phyloP scores from a whole-genome alignment of 306 rosid genomes.

The Castanospermum australe region DNA sequence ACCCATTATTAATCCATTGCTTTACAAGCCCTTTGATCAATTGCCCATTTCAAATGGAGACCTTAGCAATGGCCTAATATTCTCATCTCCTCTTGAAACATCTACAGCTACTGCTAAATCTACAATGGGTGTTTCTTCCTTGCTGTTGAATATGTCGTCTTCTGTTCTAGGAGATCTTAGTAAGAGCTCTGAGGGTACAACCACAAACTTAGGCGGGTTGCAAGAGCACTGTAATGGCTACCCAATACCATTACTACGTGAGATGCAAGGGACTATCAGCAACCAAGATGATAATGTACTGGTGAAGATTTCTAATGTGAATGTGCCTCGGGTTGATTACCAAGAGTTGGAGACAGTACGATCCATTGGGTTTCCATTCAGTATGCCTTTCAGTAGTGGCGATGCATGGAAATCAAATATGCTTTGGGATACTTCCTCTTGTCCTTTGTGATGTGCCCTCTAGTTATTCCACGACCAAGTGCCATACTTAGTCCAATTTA shows the following conservation, averaged over 20 bases:
- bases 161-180: constrained; percentile 52
- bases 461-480: constrained; percentile 41
- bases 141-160: constrained; percentile 71
- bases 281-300: constrained; percentile 10
- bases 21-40: constrained; percentile 40
- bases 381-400: constrained; percentile 32
- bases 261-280: not conserved
- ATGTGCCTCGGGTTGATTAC: constrained; percentile 26
- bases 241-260: constrained; percentile 29
- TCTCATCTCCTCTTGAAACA: constrained; percentile 43
- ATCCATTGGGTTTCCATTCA: constrained; percentile 46
- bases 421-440: constrained; percentile 61
- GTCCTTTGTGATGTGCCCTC: constrained; percentile 56
- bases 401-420: constrained; percentile 61
- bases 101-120: constrained; percentile 17
- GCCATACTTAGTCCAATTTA: constrained; percentile 37
- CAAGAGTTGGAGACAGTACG: constrained; percentile 37
- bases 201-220: constrained; percentile 18
- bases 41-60: constrained; percentile 41
- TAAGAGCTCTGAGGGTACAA: constrained; percentile 9
- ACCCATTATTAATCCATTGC: constrained; percentile 36
- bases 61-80: constrained; percentile 19
- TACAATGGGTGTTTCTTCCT: constrained; percentile 54
- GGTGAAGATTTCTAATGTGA: constrained; percentile 31
- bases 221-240: constrained; percentile 45